Evolutionary conservation across 352 stramenopile genomes (phyloP).

Genomic region (Globisporangium radiosum): DNA sequence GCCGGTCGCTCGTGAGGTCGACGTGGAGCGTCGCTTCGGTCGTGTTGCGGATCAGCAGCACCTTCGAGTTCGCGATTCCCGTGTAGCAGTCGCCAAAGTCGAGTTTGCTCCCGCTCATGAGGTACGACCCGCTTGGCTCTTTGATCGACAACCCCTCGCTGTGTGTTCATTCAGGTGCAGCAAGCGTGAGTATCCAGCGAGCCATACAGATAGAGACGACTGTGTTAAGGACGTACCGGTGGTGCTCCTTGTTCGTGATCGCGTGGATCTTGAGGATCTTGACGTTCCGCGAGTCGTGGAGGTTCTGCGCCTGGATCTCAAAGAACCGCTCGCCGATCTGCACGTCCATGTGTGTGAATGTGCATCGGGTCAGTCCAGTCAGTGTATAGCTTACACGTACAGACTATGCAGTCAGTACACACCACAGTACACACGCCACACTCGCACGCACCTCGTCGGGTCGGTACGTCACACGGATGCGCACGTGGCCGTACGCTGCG

Average conservation of each 20-base stretch:
- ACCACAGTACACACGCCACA: background rate
- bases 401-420: background rate
- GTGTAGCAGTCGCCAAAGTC: conserved; percentile 88
- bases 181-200: background rate
- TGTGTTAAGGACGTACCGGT: conserved; percentile 35
- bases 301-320: conserved; percentile 82
- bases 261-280: conserved; percentile 85
- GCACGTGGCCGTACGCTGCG: conserved; percentile 78
- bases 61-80: conserved; percentile 75
- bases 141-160: conserved; percentile 86
- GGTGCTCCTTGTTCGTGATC: conserved; percentile 85
- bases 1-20: conserved; percentile 77
- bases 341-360: background rate
- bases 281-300: conserved; percentile 80
- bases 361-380: background rate
- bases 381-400: background rate
- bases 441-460: conserved; percentile 47
- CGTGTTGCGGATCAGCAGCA: conserved; percentile 79
- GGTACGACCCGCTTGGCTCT: conserved; percentile 69
- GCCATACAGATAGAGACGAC: background rate
- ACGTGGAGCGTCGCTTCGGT: conserved; percentile 81
- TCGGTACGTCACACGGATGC: conserved; percentile 82
- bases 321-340: conserved; percentile 83
- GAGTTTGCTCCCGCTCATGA: conserved; percentile 84
- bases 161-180: background rate